These are phyloP conservation scores for Ogataea wickerhamii DNA, from an alignment of 805 yeast genomes.

Conservation along the genomic window DNA sequence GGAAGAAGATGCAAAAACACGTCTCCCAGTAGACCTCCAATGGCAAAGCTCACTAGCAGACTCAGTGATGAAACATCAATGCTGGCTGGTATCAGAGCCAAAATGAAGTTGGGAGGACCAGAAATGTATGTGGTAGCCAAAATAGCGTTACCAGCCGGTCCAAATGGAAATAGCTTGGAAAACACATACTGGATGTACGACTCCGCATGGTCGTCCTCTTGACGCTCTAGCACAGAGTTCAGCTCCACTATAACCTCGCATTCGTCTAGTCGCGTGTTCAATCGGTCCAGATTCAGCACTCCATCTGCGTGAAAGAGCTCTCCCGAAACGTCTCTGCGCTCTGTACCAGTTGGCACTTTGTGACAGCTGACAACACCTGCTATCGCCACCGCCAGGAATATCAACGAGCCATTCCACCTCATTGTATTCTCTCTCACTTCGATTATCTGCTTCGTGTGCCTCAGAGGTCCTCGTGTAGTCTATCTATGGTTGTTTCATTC, in stretches of 20 bases:
- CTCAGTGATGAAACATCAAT: conserved; percentile 50
- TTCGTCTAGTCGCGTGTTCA: conserved; percentile 28
- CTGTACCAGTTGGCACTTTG: not conserved
- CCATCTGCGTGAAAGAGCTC: conserved; percentile 37
- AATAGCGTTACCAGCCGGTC: conserved; percentile 59
- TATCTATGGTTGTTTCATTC: too few relatives aligned
- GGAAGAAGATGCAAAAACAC: conserved; percentile 71
- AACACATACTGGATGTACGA: conserved; percentile 38
- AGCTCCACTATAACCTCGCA: conserved; percentile 41
- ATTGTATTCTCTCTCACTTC: not conserved
- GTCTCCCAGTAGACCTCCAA: conserved; percentile 75
- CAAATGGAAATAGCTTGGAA: conserved; percentile 44
- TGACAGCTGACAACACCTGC: not conserved
- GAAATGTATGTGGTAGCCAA: conserved; percentile 63
- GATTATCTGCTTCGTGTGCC: too few relatives aligned
- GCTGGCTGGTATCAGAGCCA: conserved; percentile 54
- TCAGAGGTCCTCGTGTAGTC: too few relatives aligned
- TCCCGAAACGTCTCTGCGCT: not conserved
- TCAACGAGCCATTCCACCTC: not conserved
- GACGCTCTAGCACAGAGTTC: conserved; percentile 20
- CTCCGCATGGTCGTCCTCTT: conserved; percentile 7
- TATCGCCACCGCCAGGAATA: not conserved
- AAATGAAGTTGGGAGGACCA: conserved; percentile 57
- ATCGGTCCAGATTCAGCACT: conserved; percentile 37
- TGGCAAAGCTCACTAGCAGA: conserved; percentile 64